phyloP scores from a whole-genome alignment of 2,329 filamentous ascomycete species.

The Colletotrichum brevisporum region DNA sequence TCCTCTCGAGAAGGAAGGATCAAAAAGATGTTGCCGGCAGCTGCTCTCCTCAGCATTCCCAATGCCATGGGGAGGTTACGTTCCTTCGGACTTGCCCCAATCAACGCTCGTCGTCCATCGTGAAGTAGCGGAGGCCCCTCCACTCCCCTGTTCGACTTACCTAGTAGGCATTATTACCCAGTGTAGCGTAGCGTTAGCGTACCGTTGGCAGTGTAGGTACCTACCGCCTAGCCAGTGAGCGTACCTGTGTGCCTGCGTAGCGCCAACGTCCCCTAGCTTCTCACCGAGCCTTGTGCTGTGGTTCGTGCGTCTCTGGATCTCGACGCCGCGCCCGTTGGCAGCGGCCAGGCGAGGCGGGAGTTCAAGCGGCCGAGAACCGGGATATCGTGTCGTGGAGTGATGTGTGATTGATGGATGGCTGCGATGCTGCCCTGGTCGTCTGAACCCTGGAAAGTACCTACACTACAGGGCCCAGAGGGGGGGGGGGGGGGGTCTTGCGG shows the following conservation, averaged over 20 bases:
- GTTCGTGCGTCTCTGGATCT: constrained; percentile 15
- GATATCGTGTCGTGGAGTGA: constrained; percentile 11
- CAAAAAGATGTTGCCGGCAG: constrained; percentile 13
- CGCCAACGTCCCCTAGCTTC: constrained; percentile 1
- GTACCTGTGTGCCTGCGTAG: too few relatives aligned
- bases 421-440: constrained; percentile 10
- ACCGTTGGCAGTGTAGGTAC: too few relatives aligned
- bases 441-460: not conserved
- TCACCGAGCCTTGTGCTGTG: constrained; percentile 4
- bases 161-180: too few relatives aligned
- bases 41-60: not conserved
- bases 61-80: not conserved
- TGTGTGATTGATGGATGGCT: constrained; percentile 19
- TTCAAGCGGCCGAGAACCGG: constrained; percentile 19
- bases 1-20: not conserved
- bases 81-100: constrained; percentile 12
- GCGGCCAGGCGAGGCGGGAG: constrained; percentile 23
- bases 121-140: not conserved
- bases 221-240: too few relatives aligned
- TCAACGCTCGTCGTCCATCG: constrained; percentile 4
- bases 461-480: too few relatives aligned
- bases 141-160: not conserved
- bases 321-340: constrained; percentile 18
- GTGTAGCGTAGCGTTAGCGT: too few relatives aligned
- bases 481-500: too few relatives aligned